These are phyloP conservation scores for Globisporangium cystogenes DNA, from an alignment of 352 stramenopile genomes.

Conservation along the genomic window DNA sequence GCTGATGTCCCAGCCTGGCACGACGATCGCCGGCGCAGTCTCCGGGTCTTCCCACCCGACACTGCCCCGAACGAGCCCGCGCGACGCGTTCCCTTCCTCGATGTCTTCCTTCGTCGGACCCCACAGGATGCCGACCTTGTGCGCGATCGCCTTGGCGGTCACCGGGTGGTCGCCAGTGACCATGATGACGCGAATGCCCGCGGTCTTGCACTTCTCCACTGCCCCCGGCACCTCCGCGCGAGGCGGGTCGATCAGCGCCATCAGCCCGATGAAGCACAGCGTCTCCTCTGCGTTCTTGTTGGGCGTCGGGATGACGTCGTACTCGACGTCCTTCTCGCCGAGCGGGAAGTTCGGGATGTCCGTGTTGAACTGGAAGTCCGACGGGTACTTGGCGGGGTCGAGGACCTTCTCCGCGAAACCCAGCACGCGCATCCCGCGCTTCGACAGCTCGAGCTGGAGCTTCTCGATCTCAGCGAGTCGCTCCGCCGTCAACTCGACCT, in stretches of 20 bases:
- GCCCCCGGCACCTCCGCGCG: constrained; percentile 84
- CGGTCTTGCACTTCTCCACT: constrained; percentile 90
- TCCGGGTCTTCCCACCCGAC: constrained; percentile 68
- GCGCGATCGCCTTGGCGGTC: constrained; percentile 92
- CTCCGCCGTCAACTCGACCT: constrained; percentile 75
- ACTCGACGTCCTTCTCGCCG: constrained; percentile 40
- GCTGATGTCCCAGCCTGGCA: constrained; percentile 80
- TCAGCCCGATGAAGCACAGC: constrained; percentile 92
- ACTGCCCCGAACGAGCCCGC: constrained; percentile 48
- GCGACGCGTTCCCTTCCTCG: constrained; percentile 64
- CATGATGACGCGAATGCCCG: constrained; percentile 93
- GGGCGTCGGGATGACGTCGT: constrained; percentile 40
- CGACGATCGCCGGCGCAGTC: constrained; percentile 77
- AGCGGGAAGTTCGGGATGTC: constrained; percentile 26
- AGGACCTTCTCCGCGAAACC: constrained; percentile 54
- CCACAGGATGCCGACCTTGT: constrained; percentile 93
- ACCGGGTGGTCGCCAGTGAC: constrained; percentile 92
- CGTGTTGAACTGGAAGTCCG: constrained; percentile 66
- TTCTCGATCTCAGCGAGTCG: constrained; percentile 61
- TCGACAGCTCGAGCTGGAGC: constrained; percentile 44
- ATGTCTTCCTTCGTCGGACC: constrained; percentile 81
- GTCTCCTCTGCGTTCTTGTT: constrained; percentile 61
- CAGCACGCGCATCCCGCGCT: constrained; percentile 60
- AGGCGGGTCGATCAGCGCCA: constrained; percentile 95
- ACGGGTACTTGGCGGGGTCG: constrained; percentile 28